Percentiles rank a stretch among this genome's conserved stretches.
Evolutionary conservation across 2,329 filamentous ascomycete species (phyloP).

Genomic region (Trichoderma sp.): DNA sequence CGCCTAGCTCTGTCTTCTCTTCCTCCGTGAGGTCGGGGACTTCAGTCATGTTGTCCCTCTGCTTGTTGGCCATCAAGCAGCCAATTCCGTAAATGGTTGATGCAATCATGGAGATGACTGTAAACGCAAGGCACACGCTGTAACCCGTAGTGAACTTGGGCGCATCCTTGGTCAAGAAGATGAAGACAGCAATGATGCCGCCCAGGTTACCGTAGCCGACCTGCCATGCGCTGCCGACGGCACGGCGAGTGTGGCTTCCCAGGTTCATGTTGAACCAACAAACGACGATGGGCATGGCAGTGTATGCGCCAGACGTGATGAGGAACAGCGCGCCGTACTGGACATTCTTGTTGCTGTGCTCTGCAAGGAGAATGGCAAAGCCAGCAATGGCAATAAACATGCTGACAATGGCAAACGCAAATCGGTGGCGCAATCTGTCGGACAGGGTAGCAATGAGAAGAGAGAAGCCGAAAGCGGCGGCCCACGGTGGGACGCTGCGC

Average conservation of each 20-base stretch:
- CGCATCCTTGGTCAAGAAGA: slow-evolving; percentile 64
- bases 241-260: slow-evolving; percentile 66
- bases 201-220: slow-evolving; percentile 77
- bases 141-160: slow-evolving; percentile 72
- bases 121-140: slow-evolving; percentile 72
- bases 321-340: slow-evolving; percentile 82
- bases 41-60: slow-evolving; percentile 48
- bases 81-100: slow-evolving; percentile 59
- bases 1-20: slow-evolving; percentile 60
- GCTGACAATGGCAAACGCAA: slow-evolving; percentile 66
- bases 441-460: slow-evolving; percentile 72
- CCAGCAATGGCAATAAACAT: slow-evolving; percentile 69
- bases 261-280: slow-evolving; percentile 84
- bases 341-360: slow-evolving; percentile 63
- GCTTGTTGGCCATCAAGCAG: slow-evolving; percentile 59
- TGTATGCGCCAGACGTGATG: slow-evolving; percentile 75
- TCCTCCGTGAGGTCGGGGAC: slow-evolving; percentile 51
- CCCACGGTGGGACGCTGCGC: slow-evolving; percentile 57
- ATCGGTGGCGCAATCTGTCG: slow-evolving; percentile 70
- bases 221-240: slow-evolving; percentile 73
- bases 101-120: slow-evolving; percentile 61
- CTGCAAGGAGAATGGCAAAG: slow-evolving; percentile 69
- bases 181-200: slow-evolving; percentile 73
- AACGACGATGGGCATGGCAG: slow-evolving; percentile 83
- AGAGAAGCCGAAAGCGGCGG: slow-evolving; percentile 71